A percentile compares a stretch with the other conserved stretches of the same genome.
Conservation (phyloP, 73 alveolate species). For the Paramecium sonneborni region DNA sequence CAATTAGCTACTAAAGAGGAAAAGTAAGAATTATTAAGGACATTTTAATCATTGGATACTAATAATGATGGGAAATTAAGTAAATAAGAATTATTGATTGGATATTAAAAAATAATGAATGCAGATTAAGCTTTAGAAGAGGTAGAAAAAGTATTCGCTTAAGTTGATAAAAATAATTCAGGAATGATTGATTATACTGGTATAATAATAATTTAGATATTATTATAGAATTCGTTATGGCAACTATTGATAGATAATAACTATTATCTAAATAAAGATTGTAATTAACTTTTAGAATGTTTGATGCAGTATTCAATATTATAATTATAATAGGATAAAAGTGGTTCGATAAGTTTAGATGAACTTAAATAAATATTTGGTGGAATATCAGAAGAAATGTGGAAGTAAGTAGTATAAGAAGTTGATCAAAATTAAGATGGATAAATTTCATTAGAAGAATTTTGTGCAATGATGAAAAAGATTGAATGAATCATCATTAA, state of each 20-base stretch:
- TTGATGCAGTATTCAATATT: conserved; percentile 60
- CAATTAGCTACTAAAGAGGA: conserved; percentile 76
- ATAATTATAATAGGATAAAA: conserved; percentile 65
- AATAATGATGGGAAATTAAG: conserved; percentile 79
- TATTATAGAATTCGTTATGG: conserved; percentile 65
- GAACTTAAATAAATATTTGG: conserved; percentile 76
- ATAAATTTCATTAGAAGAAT: conserved; percentile 74
- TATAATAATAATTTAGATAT: background rate
- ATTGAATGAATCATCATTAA: background rate
- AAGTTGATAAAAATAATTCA: conserved; percentile 67
- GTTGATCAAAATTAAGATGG: conserved; percentile 84
- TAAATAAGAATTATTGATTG: conserved; percentile 73
- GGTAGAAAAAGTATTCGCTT: conserved; percentile 61
- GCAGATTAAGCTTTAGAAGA: conserved; percentile 56
- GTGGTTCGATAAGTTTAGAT: conserved; percentile 72
- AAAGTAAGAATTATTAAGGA: conserved; percentile 69
- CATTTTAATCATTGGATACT: conserved; percentile 74
- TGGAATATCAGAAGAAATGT: conserved; percentile 65
- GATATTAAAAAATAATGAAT: conserved; percentile 57
- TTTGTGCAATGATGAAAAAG: conserved; percentile 73
- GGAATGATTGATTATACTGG: conserved; percentile 73
- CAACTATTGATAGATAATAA: conserved; percentile 61
- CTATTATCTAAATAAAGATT: conserved; percentile 58
- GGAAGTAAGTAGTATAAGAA: conserved; percentile 80
- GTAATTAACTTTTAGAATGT: conserved; percentile 64